Evolutionary conservation across 305 asterid genomes (phyloP), one percentile per base, ranked within the genome.

Genomic region (Fraxinus sp.): DNA sequence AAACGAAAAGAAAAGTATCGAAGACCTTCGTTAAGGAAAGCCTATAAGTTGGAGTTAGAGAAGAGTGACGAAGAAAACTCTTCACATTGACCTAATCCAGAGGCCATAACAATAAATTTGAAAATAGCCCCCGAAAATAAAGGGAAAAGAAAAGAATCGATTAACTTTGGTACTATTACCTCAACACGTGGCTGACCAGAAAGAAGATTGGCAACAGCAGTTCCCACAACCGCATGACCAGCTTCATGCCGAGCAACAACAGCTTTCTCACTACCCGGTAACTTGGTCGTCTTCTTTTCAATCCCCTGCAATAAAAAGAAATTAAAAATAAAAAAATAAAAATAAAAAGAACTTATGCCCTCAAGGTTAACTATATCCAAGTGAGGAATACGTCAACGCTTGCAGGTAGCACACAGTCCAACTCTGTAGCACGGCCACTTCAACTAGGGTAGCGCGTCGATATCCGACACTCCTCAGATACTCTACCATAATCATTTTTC

Each of bases 221-320:
- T 97, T 79, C 98, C 99, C 68, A 97, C 98, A 64, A 97, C 98
- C 28, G 99, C 99, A 83, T 97, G 99, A 76, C 99, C 99, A 86
- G 96, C 99, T 90, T 97, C 99, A 89, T 97, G 99, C 74, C 98
- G 89, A 62, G 99, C 98, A 85, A 97, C 98, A 86, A 93, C 98
- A 77, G 94, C 98, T 88, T 93, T 97, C 94, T 97, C 99, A 85
- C 89, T 88, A 80, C 98, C 99, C 86, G 92, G 94, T 88, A 97
- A 89, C 90, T 91, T 97, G 85, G 97, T 89, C 26, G 97, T 93
- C 94, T 97, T 97, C 93, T 94, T 97, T 83, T 97, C 99, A 84
- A 97, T 97, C 41, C 99, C 99, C 99, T 97, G 90, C 26, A 85
- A 77, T 77, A 79, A 83, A 52, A 81, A 86, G 78, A 79, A 35